Base-by-base conservation (phyloP, 1,284 basidiomycete genomes). In the Gymnopus androsaceus region DNA sequence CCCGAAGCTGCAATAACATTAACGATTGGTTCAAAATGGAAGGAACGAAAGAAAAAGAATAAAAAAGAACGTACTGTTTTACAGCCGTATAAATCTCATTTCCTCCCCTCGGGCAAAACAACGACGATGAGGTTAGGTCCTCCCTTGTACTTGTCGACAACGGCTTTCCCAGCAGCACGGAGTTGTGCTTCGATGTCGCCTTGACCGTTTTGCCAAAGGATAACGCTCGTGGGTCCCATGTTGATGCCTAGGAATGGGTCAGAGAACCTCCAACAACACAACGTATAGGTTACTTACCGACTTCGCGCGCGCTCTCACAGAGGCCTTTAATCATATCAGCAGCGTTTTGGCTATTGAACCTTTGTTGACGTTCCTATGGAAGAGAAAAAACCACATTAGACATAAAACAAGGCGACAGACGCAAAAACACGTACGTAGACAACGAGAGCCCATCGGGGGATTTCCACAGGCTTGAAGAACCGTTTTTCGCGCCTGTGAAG, bases 81-180 rank as follows among this genome's bases (percentile, higher is more conserved):
- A 91, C 79, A 15, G 82, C 81, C 1, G 78, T 84, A 64, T 91
- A 92, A 17, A 90, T 81, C 50, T 90, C 87, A 38, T 86, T 84
- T 0, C 83, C 86, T 1, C 79, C n/a, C 79, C 56, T 91, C 88
- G 0, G 89, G 89, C n/a, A 92, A 75, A 45, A 91, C 69, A 15
- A 84, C 80, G 1, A 91, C 80, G 17, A 90, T 75, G 2, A 90
- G 74, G 5, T 74, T 76, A 0, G 88, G 88, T 2, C 72, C 69
- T 3, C 64, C 61, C 11, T 68, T 67, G 19, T 72, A 72, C 9
- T 17, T 60, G 71, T 75, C 40, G 69, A 1, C 61, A 4, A 41
- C 21, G 1, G 15, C 15, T 17, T 36, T 74, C 9, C 87, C 87
- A 1, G 75, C 74, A 1, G 62, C 62, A 8, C 69, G 72, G 27